phyloP scores from a whole-genome alignment of 139 green algal genomes.

The Chlamydomonas sphaeroides region DNA sequence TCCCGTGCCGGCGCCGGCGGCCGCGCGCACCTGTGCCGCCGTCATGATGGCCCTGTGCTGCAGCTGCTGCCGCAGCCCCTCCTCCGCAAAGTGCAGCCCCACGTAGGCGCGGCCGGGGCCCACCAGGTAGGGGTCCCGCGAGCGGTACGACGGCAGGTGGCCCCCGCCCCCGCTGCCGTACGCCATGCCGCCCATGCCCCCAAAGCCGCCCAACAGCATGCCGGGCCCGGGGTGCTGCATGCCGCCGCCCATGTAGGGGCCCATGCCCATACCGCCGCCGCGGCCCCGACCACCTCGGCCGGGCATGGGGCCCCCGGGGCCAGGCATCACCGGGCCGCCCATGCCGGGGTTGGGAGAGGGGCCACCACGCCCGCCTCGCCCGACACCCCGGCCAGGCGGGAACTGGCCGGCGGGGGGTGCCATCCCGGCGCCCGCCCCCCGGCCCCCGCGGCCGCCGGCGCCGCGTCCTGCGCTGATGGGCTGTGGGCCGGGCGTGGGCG shows the following conservation, averaged over 20 bases:
- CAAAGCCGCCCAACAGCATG: not conserved
- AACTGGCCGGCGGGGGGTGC: not conserved
- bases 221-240: not conserved
- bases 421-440: not conserved
- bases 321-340: no score
- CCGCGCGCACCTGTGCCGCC: conserved; percentile 61
- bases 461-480: not conserved
- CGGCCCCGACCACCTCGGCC: conserved; percentile 1
- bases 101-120: conserved; percentile 55
- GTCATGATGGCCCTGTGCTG: conserved; percentile 73
- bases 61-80: conserved; percentile 80
- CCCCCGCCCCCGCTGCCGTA: conserved; percentile 17
- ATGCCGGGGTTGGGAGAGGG: not conserved
- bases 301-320: not conserved
- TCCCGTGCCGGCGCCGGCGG: not conserved
- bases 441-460: not conserved
- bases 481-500: not conserved
- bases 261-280: not conserved
- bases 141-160: conserved; percentile 24
- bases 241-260: not conserved
- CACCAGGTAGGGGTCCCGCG: conserved; percentile 27
- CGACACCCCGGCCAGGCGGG: not conserved
- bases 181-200: not conserved
- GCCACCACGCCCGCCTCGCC: not conserved
- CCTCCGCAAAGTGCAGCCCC: conserved; percentile 67